Conservation (phyloP, 495 filamentous ascomycete genomes). For the Aspergillus kassunensis region DNA sequence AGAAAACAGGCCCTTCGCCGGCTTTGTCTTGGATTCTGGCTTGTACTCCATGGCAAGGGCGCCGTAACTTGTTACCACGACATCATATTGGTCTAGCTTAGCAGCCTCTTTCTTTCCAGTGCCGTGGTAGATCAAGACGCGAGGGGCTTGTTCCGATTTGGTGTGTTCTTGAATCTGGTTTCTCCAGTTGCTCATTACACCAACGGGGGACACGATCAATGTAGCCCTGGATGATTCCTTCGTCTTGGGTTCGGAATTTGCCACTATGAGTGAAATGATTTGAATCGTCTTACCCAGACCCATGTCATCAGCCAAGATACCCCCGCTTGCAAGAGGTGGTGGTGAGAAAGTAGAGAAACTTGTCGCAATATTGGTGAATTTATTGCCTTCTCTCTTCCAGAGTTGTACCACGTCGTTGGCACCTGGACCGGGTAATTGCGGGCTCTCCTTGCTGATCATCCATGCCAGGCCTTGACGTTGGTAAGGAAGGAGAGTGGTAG, state of each 20-base stretch:
- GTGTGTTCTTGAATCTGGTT: conserved; percentile 77
- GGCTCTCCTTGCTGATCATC: conserved; percentile 74
- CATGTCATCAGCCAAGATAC: conserved; percentile 92
- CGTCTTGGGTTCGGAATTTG: conserved; percentile 46
- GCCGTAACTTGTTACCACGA: conserved; percentile 85
- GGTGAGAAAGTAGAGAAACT: conserved; percentile 55
- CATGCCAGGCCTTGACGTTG: conserved; percentile 82
- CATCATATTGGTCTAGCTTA: conserved; percentile 57
- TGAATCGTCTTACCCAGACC: conserved; percentile 91
- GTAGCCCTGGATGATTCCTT: conserved; percentile 51
- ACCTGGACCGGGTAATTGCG: conserved; percentile 55
- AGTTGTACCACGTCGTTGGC: conserved; percentile 69
- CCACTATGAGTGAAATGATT: conserved; percentile 74
- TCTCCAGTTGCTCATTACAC: conserved; percentile 92
- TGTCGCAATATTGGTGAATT: conserved; percentile 73
- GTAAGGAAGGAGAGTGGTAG: conserved; percentile 70
- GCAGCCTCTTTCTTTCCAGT: conserved; percentile 49
- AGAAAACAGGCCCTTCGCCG: conserved; percentile 52
- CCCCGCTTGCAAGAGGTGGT: conserved; percentile 70
- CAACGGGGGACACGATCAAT: conserved; percentile 77
- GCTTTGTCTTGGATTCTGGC: conserved; percentile 26
- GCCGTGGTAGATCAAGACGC: conserved; percentile 75
- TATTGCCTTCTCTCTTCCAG: conserved; percentile 59
- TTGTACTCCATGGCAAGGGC: conserved; percentile 44
- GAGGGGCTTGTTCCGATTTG: conserved; percentile 52